Conservation (phyloP, 371 early-diverging fungal species). For the Phascolomyces articulosus region DNA sequence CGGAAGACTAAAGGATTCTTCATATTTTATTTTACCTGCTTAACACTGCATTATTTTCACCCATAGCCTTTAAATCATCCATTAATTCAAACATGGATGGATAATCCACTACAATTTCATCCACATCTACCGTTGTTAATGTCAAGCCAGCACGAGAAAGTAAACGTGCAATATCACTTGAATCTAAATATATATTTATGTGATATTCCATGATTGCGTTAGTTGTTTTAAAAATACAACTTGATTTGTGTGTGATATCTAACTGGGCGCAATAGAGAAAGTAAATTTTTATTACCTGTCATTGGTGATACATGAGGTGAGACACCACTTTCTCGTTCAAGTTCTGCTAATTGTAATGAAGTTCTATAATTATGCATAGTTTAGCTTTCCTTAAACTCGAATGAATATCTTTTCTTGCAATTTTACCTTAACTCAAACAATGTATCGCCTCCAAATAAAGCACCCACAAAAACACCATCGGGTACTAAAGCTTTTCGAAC, state of each 20-base stretch:
- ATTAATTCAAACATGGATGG: slow-evolving; percentile 92
- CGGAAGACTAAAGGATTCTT: neutral
- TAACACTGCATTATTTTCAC: slow-evolving; percentile 92
- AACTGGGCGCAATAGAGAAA: too few species aligned
- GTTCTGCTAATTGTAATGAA: slow-evolving; percentile 89
- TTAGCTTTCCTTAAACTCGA: too few species aligned
- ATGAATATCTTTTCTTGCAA: too few species aligned
- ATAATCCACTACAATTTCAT: slow-evolving; percentile 91
- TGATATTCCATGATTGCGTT: neutral
- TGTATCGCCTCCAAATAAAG: slow-evolving; percentile 94
- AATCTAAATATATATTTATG: slow-evolving; percentile 46
- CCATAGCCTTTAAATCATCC: slow-evolving; percentile 91
- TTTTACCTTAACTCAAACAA: slow-evolving; percentile 82
- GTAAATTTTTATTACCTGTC: slow-evolving; percentile 70
- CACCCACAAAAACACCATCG: slow-evolving; percentile 91
- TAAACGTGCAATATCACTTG: slow-evolving; percentile 81
- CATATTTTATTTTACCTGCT: slow-evolving; percentile 49
- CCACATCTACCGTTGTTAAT: slow-evolving; percentile 93
- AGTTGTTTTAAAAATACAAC: neutral
- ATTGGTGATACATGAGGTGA: slow-evolving; percentile 92
- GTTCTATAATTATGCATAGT: slow-evolving; percentile 73
- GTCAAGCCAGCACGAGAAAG: slow-evolving; percentile 86
- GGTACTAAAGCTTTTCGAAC: slow-evolving; percentile 81
- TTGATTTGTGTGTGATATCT: neutral
- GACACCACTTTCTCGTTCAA: slow-evolving; percentile 91